Percentiles rank a stretch among this genome's conserved stretches.
phyloP scores from a whole-genome alignment of 148 eudicot species.

The Amaranthus hypochondriacus region DNA sequence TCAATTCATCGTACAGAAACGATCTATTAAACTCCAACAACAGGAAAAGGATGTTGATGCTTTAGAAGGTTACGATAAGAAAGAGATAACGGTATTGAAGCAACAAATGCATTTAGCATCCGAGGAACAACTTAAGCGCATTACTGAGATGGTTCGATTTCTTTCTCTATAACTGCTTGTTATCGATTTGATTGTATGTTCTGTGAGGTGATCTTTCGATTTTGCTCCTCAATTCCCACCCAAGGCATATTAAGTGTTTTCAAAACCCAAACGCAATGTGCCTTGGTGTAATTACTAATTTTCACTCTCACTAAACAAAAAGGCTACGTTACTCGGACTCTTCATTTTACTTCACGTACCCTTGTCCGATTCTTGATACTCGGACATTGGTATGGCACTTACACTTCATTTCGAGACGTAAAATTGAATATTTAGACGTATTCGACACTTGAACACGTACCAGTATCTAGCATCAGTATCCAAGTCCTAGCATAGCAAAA shows the following conservation, averaged over 20 bases:
- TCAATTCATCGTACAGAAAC: slow-evolving; percentile 39
- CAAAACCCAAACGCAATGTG: too few relatives aligned
- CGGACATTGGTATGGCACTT: too few relatives aligned
- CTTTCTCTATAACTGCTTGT: background rate
- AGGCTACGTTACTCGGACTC: too few relatives aligned
- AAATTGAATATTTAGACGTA: too few relatives aligned
- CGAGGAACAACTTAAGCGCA: slow-evolving; percentile 66
- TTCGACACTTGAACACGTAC: too few relatives aligned
- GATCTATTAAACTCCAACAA: slow-evolving; percentile 52
- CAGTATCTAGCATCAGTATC: too few relatives aligned
- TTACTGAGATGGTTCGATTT: slow-evolving; percentile 64
- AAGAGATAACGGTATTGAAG: slow-evolving; percentile 46
- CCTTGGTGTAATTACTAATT: too few relatives aligned
- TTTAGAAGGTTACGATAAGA: slow-evolving; percentile 44
- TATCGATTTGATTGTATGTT: background rate
- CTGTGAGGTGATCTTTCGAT: background rate
- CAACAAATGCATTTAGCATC: slow-evolving; percentile 60
- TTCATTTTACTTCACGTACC: too few relatives aligned
- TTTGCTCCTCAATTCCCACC: background rate
- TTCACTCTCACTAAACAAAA: too few relatives aligned
- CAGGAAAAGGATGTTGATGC: slow-evolving; percentile 52
- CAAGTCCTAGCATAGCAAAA: too few relatives aligned
- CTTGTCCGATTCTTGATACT: too few relatives aligned
- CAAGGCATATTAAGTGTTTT: background rate
- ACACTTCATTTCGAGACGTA: too few relatives aligned